These are phyloP conservation scores for Phytophthora gonapodyides DNA, from an alignment of 352 stramenopile species.

Conservation along the genomic window DNA sequence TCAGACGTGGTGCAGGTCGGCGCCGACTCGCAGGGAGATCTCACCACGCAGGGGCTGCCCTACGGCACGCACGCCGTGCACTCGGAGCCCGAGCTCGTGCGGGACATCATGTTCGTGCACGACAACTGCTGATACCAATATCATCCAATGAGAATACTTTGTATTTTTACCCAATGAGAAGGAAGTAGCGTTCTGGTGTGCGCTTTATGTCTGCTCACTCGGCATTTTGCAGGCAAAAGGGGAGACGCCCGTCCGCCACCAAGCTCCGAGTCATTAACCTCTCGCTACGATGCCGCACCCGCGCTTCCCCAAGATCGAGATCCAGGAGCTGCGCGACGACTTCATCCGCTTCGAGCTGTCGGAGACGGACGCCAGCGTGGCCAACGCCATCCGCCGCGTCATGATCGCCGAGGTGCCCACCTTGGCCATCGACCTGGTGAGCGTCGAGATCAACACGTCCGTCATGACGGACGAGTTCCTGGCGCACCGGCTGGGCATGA, in stretches of 20 bases:
- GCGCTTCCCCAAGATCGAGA: conserved; percentile 94
- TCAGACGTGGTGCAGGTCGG: conserved; percentile 32
- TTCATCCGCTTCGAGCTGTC: conserved; percentile 98
- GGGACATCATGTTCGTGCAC: conserved; percentile 54
- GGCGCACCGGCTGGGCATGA: conserved; percentile 97
- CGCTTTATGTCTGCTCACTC: conserved; percentile 13
- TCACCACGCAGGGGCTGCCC: conserved; percentile 15
- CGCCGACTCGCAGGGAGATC: conserved; percentile 14
- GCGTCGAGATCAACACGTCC: conserved; percentile 97
- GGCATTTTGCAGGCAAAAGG: conserved; percentile 9
- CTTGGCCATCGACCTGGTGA: conserved; percentile 99
- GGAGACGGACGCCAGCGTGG: conserved; percentile 96
- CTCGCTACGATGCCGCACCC: conserved; percentile 74
- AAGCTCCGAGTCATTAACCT: background rate
- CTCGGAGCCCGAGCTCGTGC: conserved; percentile 51
- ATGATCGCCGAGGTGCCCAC: conserved; percentile 98
- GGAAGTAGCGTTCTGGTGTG: conserved; percentile 15
- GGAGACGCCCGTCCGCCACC: conserved; percentile 3
- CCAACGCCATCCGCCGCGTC: conserved; percentile 97
- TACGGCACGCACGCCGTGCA: conserved; percentile 34
- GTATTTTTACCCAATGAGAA: conserved; percentile 22
- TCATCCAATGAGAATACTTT: conserved; percentile 2
- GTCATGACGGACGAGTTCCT: conserved; percentile 99
- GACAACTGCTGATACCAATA: conserved; percentile 44
- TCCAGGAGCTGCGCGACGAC: conserved; percentile 94